These are phyloP conservation scores for Penicillium pancosmium DNA, from an alignment of 495 filamentous ascomycete genomes.

Conservation along the genomic window DNA sequence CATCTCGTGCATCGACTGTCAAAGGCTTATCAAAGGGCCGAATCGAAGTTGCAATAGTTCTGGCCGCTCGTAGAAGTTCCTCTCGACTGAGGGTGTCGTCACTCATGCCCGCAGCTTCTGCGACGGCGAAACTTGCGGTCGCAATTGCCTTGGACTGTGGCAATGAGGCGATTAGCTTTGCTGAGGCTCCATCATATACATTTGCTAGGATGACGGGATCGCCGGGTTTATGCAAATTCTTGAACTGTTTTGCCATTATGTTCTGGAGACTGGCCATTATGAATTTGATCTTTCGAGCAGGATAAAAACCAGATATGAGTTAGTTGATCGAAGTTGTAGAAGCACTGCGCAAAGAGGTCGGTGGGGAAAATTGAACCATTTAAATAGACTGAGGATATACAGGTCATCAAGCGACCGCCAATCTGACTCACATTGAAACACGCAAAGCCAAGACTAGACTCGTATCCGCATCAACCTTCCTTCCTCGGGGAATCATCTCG, in stretches of 20 bases:
- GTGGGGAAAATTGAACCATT: not conserved
- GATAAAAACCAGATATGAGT: not conserved
- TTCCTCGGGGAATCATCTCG: not conserved
- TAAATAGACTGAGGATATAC: not conserved
- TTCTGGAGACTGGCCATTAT: not conserved
- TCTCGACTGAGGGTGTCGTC: not conserved
- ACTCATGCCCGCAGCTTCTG: not conserved
- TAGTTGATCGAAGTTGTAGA: not conserved
- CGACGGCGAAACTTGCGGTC: not conserved
- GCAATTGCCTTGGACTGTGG: not conserved
- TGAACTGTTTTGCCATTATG: not conserved
- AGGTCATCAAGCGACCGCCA: not conserved
- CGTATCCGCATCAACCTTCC: slow-evolving; percentile 1
- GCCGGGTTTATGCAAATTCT: not conserved
- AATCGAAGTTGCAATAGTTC: not conserved
- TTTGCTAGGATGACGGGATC: not conserved
- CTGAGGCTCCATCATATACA: not conserved
- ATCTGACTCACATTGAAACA: not conserved
- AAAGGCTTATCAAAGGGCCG: not conserved
- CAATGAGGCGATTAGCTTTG: not conserved
- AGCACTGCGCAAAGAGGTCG: not conserved
- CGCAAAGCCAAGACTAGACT: not conserved
- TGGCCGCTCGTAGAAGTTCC: not conserved
- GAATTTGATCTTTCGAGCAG: not conserved
- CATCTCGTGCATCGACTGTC: not conserved